These are phyloP conservation scores for Scutellaria baicalensis DNA, from an alignment of 257 asterid genomes.

Conservation along the genomic window DNA sequence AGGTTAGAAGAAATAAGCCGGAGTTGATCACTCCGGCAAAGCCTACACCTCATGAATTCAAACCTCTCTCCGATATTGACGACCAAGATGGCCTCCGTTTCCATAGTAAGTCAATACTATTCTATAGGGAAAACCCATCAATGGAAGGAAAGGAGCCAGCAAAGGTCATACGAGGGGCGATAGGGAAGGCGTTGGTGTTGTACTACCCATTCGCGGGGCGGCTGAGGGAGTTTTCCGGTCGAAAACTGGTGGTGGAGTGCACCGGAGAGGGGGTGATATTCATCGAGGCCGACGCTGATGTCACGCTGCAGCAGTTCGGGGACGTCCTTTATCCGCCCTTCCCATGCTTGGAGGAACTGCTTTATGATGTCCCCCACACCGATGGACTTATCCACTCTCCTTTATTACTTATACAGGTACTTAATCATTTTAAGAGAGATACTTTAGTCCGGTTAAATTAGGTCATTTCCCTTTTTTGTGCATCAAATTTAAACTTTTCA, in stretches of 20 bases:
- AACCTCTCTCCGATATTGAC: conserved; percentile 57
- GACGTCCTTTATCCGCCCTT: conserved; percentile 49
- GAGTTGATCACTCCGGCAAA: conserved; percentile 48
- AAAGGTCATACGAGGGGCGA: conserved; percentile 32
- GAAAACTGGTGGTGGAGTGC: conserved; percentile 55
- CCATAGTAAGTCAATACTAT: conserved; percentile 43
- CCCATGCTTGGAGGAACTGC: conserved; percentile 55
- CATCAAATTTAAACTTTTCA: too few relatives aligned
- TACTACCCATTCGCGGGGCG: conserved; percentile 66
- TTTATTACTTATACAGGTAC: conserved; percentile 46
- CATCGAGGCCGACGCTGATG: conserved; percentile 56
- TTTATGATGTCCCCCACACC: conserved; percentile 48
- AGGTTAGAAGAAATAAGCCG: conserved; percentile 31
- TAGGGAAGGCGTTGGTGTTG: conserved; percentile 38
- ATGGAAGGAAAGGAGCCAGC: conserved; percentile 31
- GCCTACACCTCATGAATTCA: conserved; percentile 48
- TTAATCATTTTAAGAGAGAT: too few relatives aligned
- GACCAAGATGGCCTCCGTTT: conserved; percentile 55
- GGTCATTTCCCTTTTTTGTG: too few relatives aligned
- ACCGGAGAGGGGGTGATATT: conserved; percentile 53
- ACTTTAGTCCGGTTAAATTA: too few relatives aligned
- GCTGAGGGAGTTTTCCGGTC: conserved; percentile 24
- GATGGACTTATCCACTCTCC: conserved; percentile 38
- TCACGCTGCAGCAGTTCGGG: conserved; percentile 37
- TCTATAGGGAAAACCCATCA: conserved; percentile 25